Base-by-base conservation (phyloP, 768 basidiomycete species). In the Termitomyces titanicus region DNA sequence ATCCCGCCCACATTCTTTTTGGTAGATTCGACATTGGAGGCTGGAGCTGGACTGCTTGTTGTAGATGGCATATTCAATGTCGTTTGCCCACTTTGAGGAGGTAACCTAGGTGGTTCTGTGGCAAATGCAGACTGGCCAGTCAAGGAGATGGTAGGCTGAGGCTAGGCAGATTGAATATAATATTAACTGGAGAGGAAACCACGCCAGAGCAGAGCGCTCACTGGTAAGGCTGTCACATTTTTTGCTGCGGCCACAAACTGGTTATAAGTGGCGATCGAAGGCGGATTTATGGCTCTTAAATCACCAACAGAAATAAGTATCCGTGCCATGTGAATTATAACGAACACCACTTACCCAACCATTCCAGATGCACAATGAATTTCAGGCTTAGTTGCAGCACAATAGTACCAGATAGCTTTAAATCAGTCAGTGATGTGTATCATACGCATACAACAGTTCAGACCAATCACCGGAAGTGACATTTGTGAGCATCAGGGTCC, bases 361-460 rank as follows among this genome's bases (percentile, higher is more conserved):
- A 73, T 76, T 24, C 72, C 72, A 5, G 70, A 58, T 18, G 60
- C 58, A 62, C 75, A 78, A 50, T 75, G 76, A 17, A 68, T 67
- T 11, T 60, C 44, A 4, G 73, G 75, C n/a, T 60, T 51, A n/a
- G 60, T 69, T 22, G 66, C 66, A 47, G 67, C 61, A 50, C 74
- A 77, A 61, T 72, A 74, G 44, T 70, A 72, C 73, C 72, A 74
- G 57, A 75, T 70, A 9, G 64, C 67, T 72, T 44, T 1, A 9
- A 38, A 12, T 37, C 27, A 20, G 17, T 18, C 44, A 47, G 56
- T 45, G 22, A 42, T 39, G 12, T 20, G n/a, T 46, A 49, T n/a
- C n/a, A 48, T 24, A 43, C 9, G 9, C 7, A n/a, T 22, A 13
- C 5, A 22, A 54, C 43, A 34, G 11, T n/a, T 51, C 13, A 27